A percentile compares a stretch with the other conserved stretches of the same genome.
Conservation (phyloP, 345 rosid genomes). For the Camelina laxa region DNA sequence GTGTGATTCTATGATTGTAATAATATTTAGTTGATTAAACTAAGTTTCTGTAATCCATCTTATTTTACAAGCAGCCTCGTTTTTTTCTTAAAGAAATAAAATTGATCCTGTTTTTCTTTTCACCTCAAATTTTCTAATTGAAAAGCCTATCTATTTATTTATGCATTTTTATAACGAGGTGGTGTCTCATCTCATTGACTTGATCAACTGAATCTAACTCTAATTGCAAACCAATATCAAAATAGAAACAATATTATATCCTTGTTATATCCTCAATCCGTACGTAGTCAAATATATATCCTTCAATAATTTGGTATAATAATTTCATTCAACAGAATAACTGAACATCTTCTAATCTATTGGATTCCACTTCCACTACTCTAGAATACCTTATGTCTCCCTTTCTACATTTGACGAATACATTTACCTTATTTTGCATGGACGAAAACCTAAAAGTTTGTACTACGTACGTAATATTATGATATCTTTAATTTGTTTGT, state of each 20-base stretch:
- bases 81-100: neutral
- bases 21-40: conserved; percentile 1
- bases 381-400: neutral
- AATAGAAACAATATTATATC: neutral
- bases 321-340: too few species aligned
- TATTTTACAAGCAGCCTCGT: neutral
- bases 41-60: neutral
- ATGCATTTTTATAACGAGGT: neutral
- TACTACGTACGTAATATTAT: neutral
- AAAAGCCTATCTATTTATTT: neutral
- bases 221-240: neutral
- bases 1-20: conserved; percentile 15
- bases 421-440: neutral
- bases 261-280: neutral
- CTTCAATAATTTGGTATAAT: neutral
- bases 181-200: neutral
- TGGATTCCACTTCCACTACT: too few species aligned
- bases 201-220: neutral
- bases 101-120: neutral
- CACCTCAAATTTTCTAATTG: neutral
- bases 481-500: neutral
- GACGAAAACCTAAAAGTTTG: neutral
- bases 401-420: neutral
- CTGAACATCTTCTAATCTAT: too few species aligned
- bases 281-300: neutral